Percentiles rank a stretch among this genome's conserved stretches.
Conservation (phyloP, 2,329 filamentous ascomycete genomes). For the Metarhizium brunneum region DNA sequence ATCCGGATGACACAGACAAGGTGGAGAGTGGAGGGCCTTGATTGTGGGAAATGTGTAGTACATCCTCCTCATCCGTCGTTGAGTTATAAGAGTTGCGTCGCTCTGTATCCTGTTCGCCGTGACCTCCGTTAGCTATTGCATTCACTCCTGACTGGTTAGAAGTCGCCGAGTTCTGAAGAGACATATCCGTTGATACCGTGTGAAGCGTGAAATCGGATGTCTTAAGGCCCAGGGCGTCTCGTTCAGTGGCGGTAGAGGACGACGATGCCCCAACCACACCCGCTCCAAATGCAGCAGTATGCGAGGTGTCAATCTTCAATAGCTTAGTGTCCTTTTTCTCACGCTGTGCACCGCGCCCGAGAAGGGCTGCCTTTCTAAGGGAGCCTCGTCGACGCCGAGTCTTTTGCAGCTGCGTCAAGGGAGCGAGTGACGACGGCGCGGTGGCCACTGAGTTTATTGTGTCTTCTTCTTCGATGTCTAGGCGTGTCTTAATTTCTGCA, state of each 20-base stretch:
- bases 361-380: constrained; percentile 74
- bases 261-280: constrained; percentile 11
- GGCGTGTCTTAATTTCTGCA: constrained; percentile 19
- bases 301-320: constrained; percentile 32
- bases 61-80: constrained; percentile 78
- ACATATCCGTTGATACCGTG: constrained; percentile 36
- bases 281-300: constrained; percentile 14
- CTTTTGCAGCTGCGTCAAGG: constrained; percentile 32
- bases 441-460: constrained; percentile 11
- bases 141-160: constrained; percentile 13
- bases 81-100: constrained; percentile 35
- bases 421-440: constrained; percentile 17
- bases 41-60: constrained; percentile 51
- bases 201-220: constrained; percentile 37
- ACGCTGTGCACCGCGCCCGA: constrained; percentile 62
- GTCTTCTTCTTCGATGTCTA: constrained; percentile 23
- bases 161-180: constrained; percentile 18
- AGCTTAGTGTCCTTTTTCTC: constrained; percentile 45
- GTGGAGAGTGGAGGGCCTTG: constrained; percentile 33
- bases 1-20: constrained; percentile 42
- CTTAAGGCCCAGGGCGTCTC: constrained; percentile 34
- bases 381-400: constrained; percentile 70
- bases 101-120: constrained; percentile 12
- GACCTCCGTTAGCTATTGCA: constrained; percentile 1
- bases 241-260: constrained; percentile 13